Conservation (phyloP, 768 basidiomycete species). For the Guyanaporus albipodus region DNA sequence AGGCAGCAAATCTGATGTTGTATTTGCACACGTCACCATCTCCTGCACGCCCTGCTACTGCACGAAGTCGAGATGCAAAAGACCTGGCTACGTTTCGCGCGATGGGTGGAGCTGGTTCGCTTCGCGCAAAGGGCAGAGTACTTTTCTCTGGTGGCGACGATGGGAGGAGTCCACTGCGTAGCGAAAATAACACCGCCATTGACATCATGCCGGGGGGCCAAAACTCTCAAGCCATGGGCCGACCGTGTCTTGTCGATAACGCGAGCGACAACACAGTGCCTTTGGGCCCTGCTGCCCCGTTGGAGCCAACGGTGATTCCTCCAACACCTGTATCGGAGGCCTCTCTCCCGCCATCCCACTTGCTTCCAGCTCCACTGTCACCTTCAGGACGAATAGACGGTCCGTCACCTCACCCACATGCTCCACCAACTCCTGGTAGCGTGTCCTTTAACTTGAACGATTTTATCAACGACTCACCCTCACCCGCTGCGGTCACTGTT, state of each 20-base stretch:
- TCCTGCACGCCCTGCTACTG: constrained; percentile 59
- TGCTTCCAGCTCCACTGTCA: constrained; percentile 25
- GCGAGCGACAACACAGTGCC: constrained; percentile 12
- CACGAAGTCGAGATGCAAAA: constrained; percentile 41
- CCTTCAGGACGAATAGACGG: constrained; percentile 22
- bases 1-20: constrained; percentile 84
- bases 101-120: constrained; percentile 43
- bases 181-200: constrained; percentile 25
- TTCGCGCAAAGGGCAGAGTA: constrained; percentile 64
- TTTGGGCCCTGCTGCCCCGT: constrained; percentile 24
- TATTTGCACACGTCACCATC: constrained; percentile 84
- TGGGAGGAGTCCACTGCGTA: constrained; percentile 24
- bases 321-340: constrained; percentile 30
- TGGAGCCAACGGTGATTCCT: constrained; percentile 32
- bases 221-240: constrained; percentile 19
- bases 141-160: constrained; percentile 52
- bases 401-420: constrained; percentile 27
- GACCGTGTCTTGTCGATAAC: constrained; percentile 16
- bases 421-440: constrained; percentile 34
- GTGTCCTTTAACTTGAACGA: constrained; percentile 62
- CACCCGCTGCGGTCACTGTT: constrained; percentile 42
- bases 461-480: constrained; percentile 70
- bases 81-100: constrained; percentile 56
- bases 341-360: constrained; percentile 22
- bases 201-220: constrained; percentile 28